Evolutionary conservation across 345 rosid species (phyloP), one percentile per base, ranked within the genome.

Genomic region (Hibiscus mutabilis): DNA sequence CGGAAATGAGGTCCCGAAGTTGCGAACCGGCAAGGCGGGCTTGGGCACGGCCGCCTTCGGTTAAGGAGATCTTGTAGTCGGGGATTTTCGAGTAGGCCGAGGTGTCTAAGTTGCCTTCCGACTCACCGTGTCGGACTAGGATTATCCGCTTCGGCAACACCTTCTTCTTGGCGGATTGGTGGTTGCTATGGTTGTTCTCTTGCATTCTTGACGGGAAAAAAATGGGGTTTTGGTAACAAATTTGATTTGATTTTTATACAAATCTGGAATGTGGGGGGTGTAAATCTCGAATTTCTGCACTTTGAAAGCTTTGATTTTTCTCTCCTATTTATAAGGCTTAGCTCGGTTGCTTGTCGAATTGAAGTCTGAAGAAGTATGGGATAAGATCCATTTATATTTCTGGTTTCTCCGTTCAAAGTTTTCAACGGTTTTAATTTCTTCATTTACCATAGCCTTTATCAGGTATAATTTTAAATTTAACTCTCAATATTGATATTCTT

Each of bases 61-160:
- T 95, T 24, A 95, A 75, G 33, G 83, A 93, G 87, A 95, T 92
- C 77, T 87, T 88, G 86, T 89, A 79, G 85, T 95, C 99, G 2
- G 99, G 98, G 1, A 82, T 92, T 76, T 92, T 92, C 46, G 89
- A 72, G 73, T 89, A 95, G 6, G 99, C 92, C 37, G 86, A 74
- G 51, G 83, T 85, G 83, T 91, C 87, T 27, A 90, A 90, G 74
- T 95, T 95, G 4, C 98, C 99, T 78, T 87, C 83, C 0, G 99
- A 95, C 81, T 95, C 96, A 11, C 99, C 99, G 76, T 95, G 99
- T 0, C 99, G 97, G 76, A 95, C 86, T 40, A 95, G 84, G 81
- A 95, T 89, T 74, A 95, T 95, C 40, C 99, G 88, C 73, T 86
- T 89, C n/a, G 99, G 99, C 3, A 91, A 85, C 35, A 79, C 73